phyloP scores from a whole-genome alignment of 805 yeast genomes.

The Suhomyces prunicola region DNA sequence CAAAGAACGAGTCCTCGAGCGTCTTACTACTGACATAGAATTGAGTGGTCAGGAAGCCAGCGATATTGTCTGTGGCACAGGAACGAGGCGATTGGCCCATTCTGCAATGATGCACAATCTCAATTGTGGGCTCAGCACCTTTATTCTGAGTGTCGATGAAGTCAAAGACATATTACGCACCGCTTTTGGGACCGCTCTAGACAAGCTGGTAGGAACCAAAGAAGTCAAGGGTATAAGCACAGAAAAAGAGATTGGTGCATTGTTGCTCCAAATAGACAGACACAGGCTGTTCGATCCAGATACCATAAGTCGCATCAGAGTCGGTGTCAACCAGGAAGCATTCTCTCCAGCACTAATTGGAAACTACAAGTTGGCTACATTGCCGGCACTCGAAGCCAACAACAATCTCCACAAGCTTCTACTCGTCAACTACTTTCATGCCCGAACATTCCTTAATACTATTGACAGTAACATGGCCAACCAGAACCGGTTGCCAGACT shows the following conservation, averaged over 20 bases:
- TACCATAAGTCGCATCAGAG: background rate
- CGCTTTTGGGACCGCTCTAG: background rate
- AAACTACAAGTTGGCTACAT: background rate
- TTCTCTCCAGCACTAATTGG: background rate
- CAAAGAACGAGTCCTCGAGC: background rate
- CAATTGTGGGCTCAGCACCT: constrained; percentile 8
- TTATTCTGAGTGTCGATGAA: constrained; percentile 6
- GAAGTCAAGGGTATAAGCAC: background rate
- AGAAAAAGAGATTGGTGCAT: background rate
- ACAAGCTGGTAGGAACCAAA: background rate
- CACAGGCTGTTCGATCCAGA: background rate
- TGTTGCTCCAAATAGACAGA: background rate
- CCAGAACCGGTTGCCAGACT: constrained; percentile 10
- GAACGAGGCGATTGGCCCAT: background rate
- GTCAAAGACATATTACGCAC: background rate
- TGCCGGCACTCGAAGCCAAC: constrained; percentile 2
- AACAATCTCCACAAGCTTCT: constrained; percentile 6
- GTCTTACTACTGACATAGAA: background rate
- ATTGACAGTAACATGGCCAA: constrained; percentile 3
- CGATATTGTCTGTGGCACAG: background rate
- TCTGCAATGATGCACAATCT: constrained; percentile 9
- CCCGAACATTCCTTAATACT: constrained; percentile 11
- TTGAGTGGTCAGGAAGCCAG: background rate
- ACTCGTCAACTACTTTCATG: constrained; percentile 11
- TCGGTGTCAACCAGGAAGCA: background rate